phyloP scores from a whole-genome alignment of 1,139 yeast species.

The Hyphopichia fennica region DNA sequence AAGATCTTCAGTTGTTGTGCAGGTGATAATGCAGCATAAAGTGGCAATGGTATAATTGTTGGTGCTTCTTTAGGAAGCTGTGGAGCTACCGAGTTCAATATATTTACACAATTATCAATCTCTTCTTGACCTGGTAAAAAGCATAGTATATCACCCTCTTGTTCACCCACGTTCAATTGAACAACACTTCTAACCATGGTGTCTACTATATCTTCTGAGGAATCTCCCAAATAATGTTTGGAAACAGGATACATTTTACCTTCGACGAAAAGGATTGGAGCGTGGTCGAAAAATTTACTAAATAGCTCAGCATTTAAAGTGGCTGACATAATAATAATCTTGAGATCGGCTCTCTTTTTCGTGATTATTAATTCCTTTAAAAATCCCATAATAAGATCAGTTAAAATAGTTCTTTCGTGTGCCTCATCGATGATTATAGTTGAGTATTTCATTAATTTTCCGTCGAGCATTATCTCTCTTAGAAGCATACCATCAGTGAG shows the following conservation, averaged over 20 bases:
- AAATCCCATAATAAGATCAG: slow-evolving; percentile 88
- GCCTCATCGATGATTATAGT: slow-evolving; percentile 94
- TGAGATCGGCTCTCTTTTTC: slow-evolving; percentile 53
- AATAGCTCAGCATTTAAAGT: slow-evolving; percentile 92
- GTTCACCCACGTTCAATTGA: slow-evolving; percentile 78
- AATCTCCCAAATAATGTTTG: slow-evolving; percentile 55
- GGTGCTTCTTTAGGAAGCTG: slow-evolving; percentile 77
- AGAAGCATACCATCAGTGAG: slow-evolving; percentile 97
- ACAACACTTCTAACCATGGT: slow-evolving; percentile 71
- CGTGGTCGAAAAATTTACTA: slow-evolving; percentile 70
- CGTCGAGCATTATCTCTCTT: slow-evolving; percentile 84
- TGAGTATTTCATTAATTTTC: slow-evolving; percentile 60
- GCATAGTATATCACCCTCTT: slow-evolving; percentile 83
- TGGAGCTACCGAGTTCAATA: slow-evolving; percentile 61
- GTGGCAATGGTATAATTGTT: slow-evolving; percentile 69
- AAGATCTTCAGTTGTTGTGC: slow-evolving; percentile 79
- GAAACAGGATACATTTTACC: slow-evolving; percentile 90
- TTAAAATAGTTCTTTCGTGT: slow-evolving; percentile 90
- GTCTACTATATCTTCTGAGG: slow-evolving; percentile 80
- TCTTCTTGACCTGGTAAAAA: slow-evolving; percentile 97
- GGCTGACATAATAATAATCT: slow-evolving; percentile 85
- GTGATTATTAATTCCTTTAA: slow-evolving; percentile 61
- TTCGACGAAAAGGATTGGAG: slow-evolving; percentile 81
- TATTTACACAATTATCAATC: slow-evolving; percentile 78
- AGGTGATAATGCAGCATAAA: slow-evolving; percentile 92